Conservation (phyloP, 2,329 filamentous ascomycete species). For the Mariannaea elegans region DNA sequence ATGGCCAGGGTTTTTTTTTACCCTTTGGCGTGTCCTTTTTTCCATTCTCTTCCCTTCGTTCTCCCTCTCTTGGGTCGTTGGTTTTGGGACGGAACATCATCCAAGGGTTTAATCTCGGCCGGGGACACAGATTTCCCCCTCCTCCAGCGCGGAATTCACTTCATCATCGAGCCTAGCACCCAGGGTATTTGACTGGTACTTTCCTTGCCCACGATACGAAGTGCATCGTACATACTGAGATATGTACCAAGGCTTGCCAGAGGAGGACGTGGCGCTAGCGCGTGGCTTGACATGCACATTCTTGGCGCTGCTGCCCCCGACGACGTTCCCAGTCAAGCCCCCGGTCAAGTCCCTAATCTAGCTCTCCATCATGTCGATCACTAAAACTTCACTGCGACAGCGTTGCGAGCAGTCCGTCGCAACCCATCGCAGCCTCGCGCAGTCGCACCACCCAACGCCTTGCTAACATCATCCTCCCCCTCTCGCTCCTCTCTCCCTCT, state of each 20-base stretch:
- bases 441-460: conserved; percentile 5
- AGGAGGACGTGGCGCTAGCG: background rate
- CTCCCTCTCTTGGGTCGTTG: background rate
- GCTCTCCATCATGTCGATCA: conserved; percentile 14
- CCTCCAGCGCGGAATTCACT: background rate
- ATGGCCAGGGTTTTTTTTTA: background rate
- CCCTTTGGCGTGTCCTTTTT: background rate
- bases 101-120: conserved; percentile 1
- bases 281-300: conserved; percentile 17
- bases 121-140: background rate
- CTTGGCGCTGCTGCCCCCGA: background rate
- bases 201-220: background rate
- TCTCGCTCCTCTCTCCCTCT: background rate
- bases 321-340: conserved; percentile 1
- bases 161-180: conserved; percentile 2
- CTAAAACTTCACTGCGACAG: conserved; percentile 8
- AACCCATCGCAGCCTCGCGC: conserved; percentile 11
- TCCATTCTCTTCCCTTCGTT: background rate
- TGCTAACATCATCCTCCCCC: background rate
- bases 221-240: too few relatives aligned
- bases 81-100: background rate
- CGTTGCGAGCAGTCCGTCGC: background rate
- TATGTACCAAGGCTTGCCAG: too few relatives aligned
- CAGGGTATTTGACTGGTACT: background rate
- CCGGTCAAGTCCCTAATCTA: conserved; percentile 12